Conservation (phyloP, 2,329 filamentous ascomycete genomes). For the Tolypocladium inflatum region DNA sequence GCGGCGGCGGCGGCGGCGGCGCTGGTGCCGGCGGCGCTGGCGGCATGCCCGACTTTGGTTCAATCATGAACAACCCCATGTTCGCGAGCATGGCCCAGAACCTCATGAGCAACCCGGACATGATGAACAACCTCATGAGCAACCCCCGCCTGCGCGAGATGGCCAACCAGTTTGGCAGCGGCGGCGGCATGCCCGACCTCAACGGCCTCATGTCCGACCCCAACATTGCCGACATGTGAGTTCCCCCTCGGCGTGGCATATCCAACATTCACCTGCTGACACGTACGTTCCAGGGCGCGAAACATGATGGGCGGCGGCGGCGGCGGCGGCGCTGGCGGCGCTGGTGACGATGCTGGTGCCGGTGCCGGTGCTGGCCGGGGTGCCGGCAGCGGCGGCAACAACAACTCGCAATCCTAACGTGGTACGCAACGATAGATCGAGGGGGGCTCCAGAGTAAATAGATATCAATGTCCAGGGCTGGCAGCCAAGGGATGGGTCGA, state of each 20-base stretch:
- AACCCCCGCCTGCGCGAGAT: constrained; percentile 84
- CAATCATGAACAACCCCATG: constrained; percentile 97
- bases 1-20: constrained; percentile 30
- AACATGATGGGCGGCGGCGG: constrained; percentile 34
- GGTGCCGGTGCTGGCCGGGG: constrained; percentile 10
- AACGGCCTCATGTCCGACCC: constrained; percentile 84
- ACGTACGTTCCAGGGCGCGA: constrained; percentile 24
- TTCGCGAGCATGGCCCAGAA: constrained; percentile 95
- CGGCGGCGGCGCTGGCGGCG: constrained; percentile 5
- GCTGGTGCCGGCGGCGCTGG: constrained; percentile 54
- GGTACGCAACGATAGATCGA: not conserved
- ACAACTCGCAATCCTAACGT: not conserved
- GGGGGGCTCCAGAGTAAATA: not conserved
- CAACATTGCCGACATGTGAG: constrained; percentile 85
- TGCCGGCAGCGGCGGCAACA: constrained; percentile 10
- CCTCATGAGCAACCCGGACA: constrained; percentile 91
- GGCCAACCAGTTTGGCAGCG: constrained; percentile 67
- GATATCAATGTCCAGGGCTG: not conserved
- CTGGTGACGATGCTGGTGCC: not conserved
- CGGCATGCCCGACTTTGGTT: constrained; percentile 79
- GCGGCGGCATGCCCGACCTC: constrained; percentile 85
- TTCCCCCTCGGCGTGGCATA: constrained; percentile 12
- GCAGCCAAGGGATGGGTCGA: not conserved
- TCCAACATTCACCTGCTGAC: not conserved
- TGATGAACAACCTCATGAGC: constrained; percentile 86